Percentiles rank a stretch among this genome's conserved stretches.
These are phyloP conservation scores for Penicillium sp. DNA, from an alignment of 2,329 filamentous ascomycete genomes.

Conservation along the genomic window DNA sequence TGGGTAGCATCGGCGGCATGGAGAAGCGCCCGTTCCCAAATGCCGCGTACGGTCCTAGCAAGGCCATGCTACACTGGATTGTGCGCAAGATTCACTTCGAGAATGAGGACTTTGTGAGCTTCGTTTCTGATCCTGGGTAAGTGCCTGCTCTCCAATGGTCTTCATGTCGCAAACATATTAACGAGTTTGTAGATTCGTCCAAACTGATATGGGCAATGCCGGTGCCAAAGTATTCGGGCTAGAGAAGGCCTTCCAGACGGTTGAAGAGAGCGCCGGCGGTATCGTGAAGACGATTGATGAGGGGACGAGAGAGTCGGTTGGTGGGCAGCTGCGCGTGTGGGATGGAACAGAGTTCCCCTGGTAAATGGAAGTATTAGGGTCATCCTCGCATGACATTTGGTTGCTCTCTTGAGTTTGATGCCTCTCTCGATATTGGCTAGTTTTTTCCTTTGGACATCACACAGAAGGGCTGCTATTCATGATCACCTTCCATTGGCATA, in stretches of 20 bases:
- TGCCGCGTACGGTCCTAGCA: constrained; percentile 15
- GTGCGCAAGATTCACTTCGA: neutral
- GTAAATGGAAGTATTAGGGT: neutral
- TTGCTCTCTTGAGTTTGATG: neutral
- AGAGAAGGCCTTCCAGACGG: constrained; percentile 19
- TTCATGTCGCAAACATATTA: neutral
- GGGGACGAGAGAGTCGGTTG: neutral
- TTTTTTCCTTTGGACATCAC: neutral
- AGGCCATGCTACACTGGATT: neutral
- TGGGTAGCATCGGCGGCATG: constrained; percentile 1
- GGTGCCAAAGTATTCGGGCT: constrained; percentile 17
- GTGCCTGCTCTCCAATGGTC: neutral
- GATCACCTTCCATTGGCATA: neutral
- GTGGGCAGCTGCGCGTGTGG: neutral
- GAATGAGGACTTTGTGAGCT: neutral
- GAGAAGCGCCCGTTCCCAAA: neutral
- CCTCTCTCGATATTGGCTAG: neutral
- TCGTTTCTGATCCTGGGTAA: neutral
- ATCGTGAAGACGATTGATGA: constrained; percentile 22
- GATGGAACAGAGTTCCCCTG: neutral
- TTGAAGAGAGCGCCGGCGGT: constrained; percentile 23
- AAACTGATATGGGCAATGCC: constrained; percentile 26
- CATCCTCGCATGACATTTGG: too few relatives aligned
- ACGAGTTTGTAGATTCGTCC: constrained; percentile 18
- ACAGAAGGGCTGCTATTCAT: neutral